Percentiles rank a stretch among this genome's conserved stretches.
Evolutionary conservation across 2,329 filamentous ascomycete genomes (phyloP).

Genomic region (Chrysoporthe deuterocubensis): DNA sequence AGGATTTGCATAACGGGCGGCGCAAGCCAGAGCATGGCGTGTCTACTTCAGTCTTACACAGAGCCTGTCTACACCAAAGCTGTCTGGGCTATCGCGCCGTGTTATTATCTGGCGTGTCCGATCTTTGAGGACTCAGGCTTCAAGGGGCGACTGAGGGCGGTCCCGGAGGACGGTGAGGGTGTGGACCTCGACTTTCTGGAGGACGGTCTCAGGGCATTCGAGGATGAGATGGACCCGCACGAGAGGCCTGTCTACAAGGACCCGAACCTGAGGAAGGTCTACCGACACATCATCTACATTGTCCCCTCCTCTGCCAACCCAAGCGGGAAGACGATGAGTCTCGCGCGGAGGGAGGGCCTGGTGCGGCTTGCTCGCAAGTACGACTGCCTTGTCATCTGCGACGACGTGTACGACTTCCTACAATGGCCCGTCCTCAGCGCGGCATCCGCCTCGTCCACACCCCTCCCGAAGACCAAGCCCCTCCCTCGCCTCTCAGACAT

Average conservation of each 20-base stretch:
- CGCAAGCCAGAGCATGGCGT: conserved; percentile 81
- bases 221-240: conserved; percentile 28
- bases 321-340: conserved; percentile 79
- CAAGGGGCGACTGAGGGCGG: conserved; percentile 64
- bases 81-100: conserved; percentile 81
- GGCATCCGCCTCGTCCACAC: conserved; percentile 33
- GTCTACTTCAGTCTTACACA: conserved; percentile 77
- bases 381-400: conserved; percentile 81
- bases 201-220: conserved; percentile 47
- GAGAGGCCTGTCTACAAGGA: conserved; percentile 46
- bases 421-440: conserved; percentile 65
- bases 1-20: conserved; percentile 84
- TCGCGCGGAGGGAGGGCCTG: conserved; percentile 67
- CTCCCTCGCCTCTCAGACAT: conserved; percentile 81
- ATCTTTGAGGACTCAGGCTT: conserved; percentile 86
- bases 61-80: conserved; percentile 76
- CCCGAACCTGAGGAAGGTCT: conserved; percentile 71
- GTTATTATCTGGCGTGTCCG: conserved; percentile 83
- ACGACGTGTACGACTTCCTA: conserved; percentile 94
- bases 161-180: conserved; percentile 79
- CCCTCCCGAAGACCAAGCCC: conserved; percentile 47
- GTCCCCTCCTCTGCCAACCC: conserved; percentile 92
- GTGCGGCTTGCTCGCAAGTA: conserved; percentile 77
- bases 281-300: conserved; percentile 84
- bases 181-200: conserved; percentile 69